Base-by-base conservation (phyloP, 805 yeast genomes). In the Wickerhamiella kurtzmanii region DNA sequence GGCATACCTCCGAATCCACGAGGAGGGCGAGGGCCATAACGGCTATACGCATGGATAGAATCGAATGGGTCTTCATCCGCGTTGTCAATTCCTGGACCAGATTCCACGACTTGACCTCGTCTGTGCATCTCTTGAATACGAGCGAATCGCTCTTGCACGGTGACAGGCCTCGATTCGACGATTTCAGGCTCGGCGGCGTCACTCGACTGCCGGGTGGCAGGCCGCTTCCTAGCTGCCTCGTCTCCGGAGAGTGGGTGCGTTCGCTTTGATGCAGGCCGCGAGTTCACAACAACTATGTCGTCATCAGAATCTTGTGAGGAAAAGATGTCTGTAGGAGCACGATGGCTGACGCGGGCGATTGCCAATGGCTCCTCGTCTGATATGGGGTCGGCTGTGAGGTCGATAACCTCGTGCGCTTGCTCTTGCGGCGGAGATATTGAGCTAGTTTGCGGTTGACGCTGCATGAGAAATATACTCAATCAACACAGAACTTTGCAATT, bases 121-220 rank as follows among this genome's bases (percentile, higher is more conserved):
- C 46, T 37, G 22, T 52, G 55, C 21, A 38, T 41, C 22, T 45
- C 53, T 36, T 49, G 55, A 21, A 52, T 46, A 15, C 20, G 45
- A 22, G 37, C 25, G 17, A 52, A 44, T 16, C 51, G 44, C 22
- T 52, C 55, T 45, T 50, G 49, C 3, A 52, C 39, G 11, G 53
- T 52, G 25, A 52, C 22, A 17, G 18, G 28, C 35, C 44, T 46
- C 36, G 48, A 45, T 3, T 42, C 44, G 13, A 50, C 48, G 9
- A 52, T 45, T 4, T 45, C 37, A 3, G 49, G 9, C n/a, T 44
- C 54, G 36, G 37, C 46, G n/a, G 32, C 6, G 32, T 25, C 32
- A 6, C 11, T 6, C 9, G 32, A 25, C n/a, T n/a, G 11, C 32
- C 32, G 32, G 32, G 6, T 25, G 9, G 32, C 32, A 6, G n/a